Evolutionary conservation across 2,329 filamentous ascomycete species (phyloP), one percentile per base, ranked within the genome.

Genomic region (Cercospora sesami): DNA sequence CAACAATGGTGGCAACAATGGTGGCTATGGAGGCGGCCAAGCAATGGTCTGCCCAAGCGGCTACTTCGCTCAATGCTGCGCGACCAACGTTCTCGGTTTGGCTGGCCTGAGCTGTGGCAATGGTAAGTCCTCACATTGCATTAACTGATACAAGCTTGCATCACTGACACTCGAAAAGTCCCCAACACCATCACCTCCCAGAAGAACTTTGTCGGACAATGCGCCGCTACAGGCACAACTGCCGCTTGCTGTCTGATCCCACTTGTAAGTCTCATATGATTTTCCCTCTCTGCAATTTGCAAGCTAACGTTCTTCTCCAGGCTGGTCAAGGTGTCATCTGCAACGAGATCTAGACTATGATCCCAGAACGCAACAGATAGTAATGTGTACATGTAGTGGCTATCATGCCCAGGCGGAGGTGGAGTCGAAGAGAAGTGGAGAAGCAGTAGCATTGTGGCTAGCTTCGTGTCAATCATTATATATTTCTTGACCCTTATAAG

Each of bases 61-160:
- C 21, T 58, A 30, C 10, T 58, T 64, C 33, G 14, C 62, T 28
- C 62, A 58, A n/a, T 64, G 62, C 33, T 64, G 62, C 62, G 31
- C 42, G 23, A n/a, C 26, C 62, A 64, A 64, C 26, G 62, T 64
- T 8, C 51, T 64, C 8, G 62, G 62, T 14, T 16, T 64, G 18
- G 18, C 33, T 30, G 62, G 62, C 23, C 14, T 64, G 8, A n/a
- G 30, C 18, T 64, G 62, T 36, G 14, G 31, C 53, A 64, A 64
- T 33, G 62, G 53, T 64, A 48, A 18, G 8, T 30, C 4, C 7
- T n/a, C 12, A n/a, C 21, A 36, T 14, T n/a, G 5, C 8, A 16
- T 53, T n/a, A 8, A 23, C 31, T 36, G 14, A n/a, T 21, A 3
- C n/a, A 12, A n/a, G 7, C 4, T 2, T 5, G 0, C 51, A 39